These are phyloP conservation scores for Yarrowia deformans DNA, from an alignment of 805 yeast species.

Conservation along the genomic window DNA sequence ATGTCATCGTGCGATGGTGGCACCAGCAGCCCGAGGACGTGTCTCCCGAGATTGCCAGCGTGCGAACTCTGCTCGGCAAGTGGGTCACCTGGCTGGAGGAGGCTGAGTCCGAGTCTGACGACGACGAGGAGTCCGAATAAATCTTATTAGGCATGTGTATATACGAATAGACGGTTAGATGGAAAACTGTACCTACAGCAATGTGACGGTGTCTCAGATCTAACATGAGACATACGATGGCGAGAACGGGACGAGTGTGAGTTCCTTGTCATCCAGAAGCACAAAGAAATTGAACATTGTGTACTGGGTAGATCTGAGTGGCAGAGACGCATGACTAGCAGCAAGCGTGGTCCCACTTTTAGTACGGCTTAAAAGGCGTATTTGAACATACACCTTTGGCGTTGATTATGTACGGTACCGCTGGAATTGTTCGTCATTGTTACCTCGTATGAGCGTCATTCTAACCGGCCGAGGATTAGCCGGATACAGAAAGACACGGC, in stretches of 20 bases:
- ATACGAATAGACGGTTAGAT: constrained; percentile 30
- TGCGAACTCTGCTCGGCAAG: constrained; percentile 65
- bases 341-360: not conserved
- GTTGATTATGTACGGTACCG: not conserved
- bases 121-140: constrained; percentile 48
- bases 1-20: constrained; percentile 86
- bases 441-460: not conserved
- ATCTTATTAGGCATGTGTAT: constrained; percentile 16
- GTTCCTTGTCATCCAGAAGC: too few species aligned
- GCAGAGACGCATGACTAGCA: not conserved
- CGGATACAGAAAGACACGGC: not conserved
- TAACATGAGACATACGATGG: not conserved
- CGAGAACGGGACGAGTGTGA: too few species aligned
- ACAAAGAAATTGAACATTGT: too few species aligned
- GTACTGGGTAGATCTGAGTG: not conserved
- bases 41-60: constrained; percentile 53
- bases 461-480: too few species aligned
- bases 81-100: constrained; percentile 88
- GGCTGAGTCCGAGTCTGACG: constrained; percentile 73
- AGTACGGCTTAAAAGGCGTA: not conserved
- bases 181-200: too few species aligned
- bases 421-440: too few species aligned
- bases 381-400: not conserved
- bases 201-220: constrained; percentile 1
- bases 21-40: constrained; percentile 55